phyloP scores from a whole-genome alignment of 805 yeast genomes.

The Zygoascus biomembranicola region DNA sequence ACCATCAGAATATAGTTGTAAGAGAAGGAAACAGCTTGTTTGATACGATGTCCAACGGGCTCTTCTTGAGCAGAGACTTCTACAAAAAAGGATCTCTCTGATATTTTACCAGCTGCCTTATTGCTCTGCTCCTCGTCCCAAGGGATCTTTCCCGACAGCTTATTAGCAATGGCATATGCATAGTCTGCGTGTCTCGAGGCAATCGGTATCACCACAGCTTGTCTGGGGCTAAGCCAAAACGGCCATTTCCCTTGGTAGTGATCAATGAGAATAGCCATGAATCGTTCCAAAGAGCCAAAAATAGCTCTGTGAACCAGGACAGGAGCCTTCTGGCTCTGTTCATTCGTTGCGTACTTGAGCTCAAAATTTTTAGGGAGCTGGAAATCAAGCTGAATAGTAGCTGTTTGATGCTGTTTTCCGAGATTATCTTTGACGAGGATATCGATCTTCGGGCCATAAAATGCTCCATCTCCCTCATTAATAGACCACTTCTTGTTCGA shows the following conservation, averaged over 20 bases:
- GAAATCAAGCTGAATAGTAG: conserved; percentile 92
- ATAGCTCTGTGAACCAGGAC: conserved; percentile 96
- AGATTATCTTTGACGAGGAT: conserved; percentile 70
- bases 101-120: conserved; percentile 43
- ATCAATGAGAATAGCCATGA: conserved; percentile 82
- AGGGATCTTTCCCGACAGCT: conserved; percentile 30
- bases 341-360: conserved; percentile 45
- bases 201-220: conserved; percentile 77
- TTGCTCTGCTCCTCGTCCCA: conserved; percentile 4
- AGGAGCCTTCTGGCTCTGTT: conserved; percentile 45
- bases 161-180: conserved; percentile 41
- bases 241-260: conserved; percentile 95
- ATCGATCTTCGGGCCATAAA: conserved; percentile 68
- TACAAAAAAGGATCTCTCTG: conserved; percentile 55
- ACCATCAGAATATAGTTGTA: conserved; percentile 75
- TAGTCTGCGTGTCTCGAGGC: conserved; percentile 51
- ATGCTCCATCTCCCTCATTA: conserved; percentile 93
- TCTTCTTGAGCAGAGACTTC: conserved; percentile 71
- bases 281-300: conserved; percentile 89
- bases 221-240: conserved; percentile 92
- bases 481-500: conserved; percentile 55
- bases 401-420: conserved; percentile 83
- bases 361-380: conserved; percentile 84
- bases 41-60: conserved; percentile 72
- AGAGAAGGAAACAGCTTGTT: conserved; percentile 66